phyloP scores from a whole-genome alignment of 2,329 filamentous ascomycete genomes.

The Tolypocladium album region DNA sequence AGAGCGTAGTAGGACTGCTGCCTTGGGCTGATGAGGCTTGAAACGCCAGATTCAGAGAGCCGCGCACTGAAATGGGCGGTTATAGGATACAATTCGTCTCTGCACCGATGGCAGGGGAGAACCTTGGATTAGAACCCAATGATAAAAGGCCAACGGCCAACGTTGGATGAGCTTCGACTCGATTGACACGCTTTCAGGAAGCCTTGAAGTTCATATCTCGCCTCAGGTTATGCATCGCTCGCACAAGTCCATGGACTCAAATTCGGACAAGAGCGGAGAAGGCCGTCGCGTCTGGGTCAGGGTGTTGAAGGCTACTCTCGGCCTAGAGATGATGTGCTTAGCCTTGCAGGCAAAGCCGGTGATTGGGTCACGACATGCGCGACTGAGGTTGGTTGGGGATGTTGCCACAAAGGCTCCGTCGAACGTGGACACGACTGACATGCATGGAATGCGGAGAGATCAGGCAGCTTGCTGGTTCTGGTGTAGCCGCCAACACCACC shows the following conservation, averaged over 20 bases:
- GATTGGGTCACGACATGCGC: not conserved
- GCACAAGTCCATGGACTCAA: not conserved
- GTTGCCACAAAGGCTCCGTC: not conserved
- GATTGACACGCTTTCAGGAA: not conserved
- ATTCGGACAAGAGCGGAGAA: not conserved
- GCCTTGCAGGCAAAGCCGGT: not conserved
- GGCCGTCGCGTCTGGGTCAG: not conserved
- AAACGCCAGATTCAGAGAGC: not conserved
- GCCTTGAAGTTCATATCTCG: not conserved
- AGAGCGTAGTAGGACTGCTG: not conserved
- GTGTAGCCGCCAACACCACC: conserved; percentile 3
- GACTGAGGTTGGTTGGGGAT: not conserved
- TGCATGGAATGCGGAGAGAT: conserved; percentile 4
- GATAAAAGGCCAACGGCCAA: not conserved
- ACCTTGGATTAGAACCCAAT: not conserved
- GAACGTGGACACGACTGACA: not conserved
- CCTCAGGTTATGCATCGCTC: not conserved
- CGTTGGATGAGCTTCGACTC: not conserved
- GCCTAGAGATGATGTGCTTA: not conserved
- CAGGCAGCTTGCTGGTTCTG: conserved; percentile 3
- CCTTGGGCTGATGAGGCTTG: not conserved
- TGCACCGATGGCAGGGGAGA: not conserved
- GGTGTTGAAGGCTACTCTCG: conserved; percentile 1
- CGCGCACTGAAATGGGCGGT: not conserved
- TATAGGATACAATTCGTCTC: not conserved